A percentile compares a stretch with the other conserved stretches of the same genome.
Evolutionary conservation across 306 rosid genomes (phyloP).

Genomic region (Lagenaria siceraria): DNA sequence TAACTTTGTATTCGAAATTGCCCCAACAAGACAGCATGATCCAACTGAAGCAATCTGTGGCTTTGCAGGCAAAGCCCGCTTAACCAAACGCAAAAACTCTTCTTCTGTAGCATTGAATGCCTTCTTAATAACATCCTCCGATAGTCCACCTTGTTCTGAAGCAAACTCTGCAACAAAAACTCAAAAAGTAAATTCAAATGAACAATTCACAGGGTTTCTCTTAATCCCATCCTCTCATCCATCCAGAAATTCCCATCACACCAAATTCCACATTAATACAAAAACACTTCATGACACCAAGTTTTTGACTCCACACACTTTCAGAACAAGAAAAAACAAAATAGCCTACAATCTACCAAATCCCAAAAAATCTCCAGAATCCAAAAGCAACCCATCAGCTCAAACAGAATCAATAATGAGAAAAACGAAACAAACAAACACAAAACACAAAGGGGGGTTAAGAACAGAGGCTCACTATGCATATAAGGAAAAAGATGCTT

Average conservation of each 20-base stretch:
- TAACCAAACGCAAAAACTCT: slow-evolving; percentile 63
- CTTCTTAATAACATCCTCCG: slow-evolving; percentile 69
- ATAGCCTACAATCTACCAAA: background rate
- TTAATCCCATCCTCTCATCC: background rate
- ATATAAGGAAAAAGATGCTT: slow-evolving; percentile 55
- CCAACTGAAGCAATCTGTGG: slow-evolving; percentile 87
- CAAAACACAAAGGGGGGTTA: background rate
- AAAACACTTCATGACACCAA: background rate
- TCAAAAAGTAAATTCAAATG: slow-evolving; percentile 6
- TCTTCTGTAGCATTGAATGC: slow-evolving; percentile 86
- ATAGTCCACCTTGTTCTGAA: slow-evolving; percentile 74
- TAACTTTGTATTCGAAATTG: slow-evolving; percentile 55
- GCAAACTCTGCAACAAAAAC: slow-evolving; percentile 49
- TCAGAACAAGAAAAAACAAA: background rate
- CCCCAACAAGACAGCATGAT: slow-evolving; percentile 89
- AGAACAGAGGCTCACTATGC: slow-evolving; percentile 30
- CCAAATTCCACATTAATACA: background rate
- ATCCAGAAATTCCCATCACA: background rate
- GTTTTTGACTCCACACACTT: background rate
- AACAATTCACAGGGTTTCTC: background rate
- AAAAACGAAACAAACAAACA: background rate
- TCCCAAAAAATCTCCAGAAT: background rate
- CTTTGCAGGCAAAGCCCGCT: slow-evolving; percentile 33
- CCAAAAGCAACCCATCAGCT: background rate
- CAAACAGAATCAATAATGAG: background rate